Percentiles rank a stretch among this genome's conserved stretches.
These are phyloP conservation scores for Pythium guiyangense DNA, from an alignment of 352 stramenopile genomes.

Conservation along the genomic window DNA sequence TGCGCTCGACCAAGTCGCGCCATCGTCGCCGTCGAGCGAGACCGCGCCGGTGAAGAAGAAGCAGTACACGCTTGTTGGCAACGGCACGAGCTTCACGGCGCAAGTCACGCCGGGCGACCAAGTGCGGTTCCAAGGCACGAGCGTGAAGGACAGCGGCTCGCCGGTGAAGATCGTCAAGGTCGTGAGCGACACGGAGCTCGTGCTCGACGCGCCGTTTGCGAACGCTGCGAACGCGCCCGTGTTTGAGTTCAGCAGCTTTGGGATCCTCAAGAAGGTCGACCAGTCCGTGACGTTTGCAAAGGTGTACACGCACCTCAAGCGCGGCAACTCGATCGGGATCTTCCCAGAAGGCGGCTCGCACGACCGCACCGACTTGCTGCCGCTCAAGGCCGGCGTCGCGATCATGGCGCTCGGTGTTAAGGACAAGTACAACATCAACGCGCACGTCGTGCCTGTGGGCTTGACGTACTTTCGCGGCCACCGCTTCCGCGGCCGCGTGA, in stretches of 20 bases:
- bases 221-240: constrained; percentile 32
- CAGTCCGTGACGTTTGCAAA: constrained; percentile 91
- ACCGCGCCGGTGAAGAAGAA: constrained; percentile 13
- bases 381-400: constrained; percentile 97
- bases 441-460: constrained; percentile 95
- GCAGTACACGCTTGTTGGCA: constrained; percentile 46
- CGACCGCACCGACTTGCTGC: constrained; percentile 96
- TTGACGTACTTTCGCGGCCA: constrained; percentile 98
- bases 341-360: constrained; percentile 98
- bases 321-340: constrained; percentile 92
- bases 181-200: constrained; percentile 80
- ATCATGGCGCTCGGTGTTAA: constrained; percentile 96
- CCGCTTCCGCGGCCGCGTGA: constrained; percentile 94
- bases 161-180: constrained; percentile 84
- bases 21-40: constrained; percentile 1
- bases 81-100: constrained; percentile 70
- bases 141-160: constrained; percentile 73
- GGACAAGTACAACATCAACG: constrained; percentile 95
- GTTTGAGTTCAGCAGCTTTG: constrained; percentile 52
- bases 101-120: constrained; percentile 78
- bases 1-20: constrained; percentile 17
- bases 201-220: constrained; percentile 47
- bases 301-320: constrained; percentile 89
- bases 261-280: constrained; percentile 90
- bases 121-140: constrained; percentile 70